Conservation (phyloP, 805 yeast species). For the Hemisphaericaspora nanyangensis region DNA sequence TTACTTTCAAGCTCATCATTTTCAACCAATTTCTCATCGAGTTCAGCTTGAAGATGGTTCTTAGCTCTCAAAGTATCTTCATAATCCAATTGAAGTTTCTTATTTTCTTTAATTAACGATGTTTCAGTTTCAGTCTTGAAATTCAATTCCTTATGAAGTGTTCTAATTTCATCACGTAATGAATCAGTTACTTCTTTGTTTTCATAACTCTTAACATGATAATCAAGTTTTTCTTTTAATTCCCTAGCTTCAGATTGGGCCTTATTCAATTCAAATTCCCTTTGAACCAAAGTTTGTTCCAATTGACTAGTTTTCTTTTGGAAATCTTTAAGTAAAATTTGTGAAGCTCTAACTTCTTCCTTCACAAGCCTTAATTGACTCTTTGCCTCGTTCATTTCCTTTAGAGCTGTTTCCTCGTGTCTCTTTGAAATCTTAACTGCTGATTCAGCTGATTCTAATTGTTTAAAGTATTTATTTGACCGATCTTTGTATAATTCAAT, state of each 20-base stretch:
- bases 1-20: slow-evolving; percentile 33
- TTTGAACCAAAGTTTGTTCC: slow-evolving; percentile 55
- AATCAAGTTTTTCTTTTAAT: slow-evolving; percentile 53
- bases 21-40: slow-evolving; percentile 38
- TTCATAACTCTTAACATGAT: slow-evolving; percentile 44
- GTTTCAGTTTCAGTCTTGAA: slow-evolving; percentile 62
- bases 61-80: slow-evolving; percentile 39
- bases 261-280: slow-evolving; percentile 51
- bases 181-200: slow-evolving; percentile 41
- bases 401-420: slow-evolving; percentile 51
- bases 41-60: slow-evolving; percentile 24
- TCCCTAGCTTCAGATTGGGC: slow-evolving; percentile 45
- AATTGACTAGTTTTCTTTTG: slow-evolving; percentile 48
- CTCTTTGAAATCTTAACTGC: slow-evolving; percentile 61
- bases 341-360: slow-evolving; percentile 53
- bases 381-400: slow-evolving; percentile 44
- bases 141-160: slow-evolving; percentile 50
- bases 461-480: slow-evolving; percentile 68
- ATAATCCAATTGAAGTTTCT: slow-evolving; percentile 55
- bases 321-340: slow-evolving; percentile 49
- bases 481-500: slow-evolving; percentile 63
- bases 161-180: slow-evolving; percentile 49
- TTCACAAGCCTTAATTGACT: slow-evolving; percentile 44
- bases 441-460: slow-evolving; percentile 75
- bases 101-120: slow-evolving; percentile 57